Evolutionary conservation across 163 green algal species (phyloP), one percentile per base, ranked within the genome.

Genomic region (Scenedesmus sp.): DNA sequence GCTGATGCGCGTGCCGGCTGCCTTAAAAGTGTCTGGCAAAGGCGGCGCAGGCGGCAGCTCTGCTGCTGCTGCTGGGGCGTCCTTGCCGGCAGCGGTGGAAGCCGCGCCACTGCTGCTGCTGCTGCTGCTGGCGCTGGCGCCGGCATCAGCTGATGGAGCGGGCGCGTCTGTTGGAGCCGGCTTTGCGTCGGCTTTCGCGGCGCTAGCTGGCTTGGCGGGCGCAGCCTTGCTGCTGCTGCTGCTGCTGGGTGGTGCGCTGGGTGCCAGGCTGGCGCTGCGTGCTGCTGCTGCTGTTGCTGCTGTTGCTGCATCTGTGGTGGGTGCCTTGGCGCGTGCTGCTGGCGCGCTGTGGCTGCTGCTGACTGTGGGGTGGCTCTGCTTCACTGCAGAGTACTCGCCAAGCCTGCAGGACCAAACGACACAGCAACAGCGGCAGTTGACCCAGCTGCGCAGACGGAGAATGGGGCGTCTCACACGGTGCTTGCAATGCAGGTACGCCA

Each of bases 371-470:
- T 34, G 73, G 46, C 6, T 60, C 87, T 91, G 87, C 73, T 91
- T 91, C 4, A 86, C 73, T 23, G 87, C 70, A 74, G 67, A 85
- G 60, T 91, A 91, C 73, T 91, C 87, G 4, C 73, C 87, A 10
- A 91, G 20, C 10, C 87, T 91, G 87, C 18, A 15, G n/a, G n/a
- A 16, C 5, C 34, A 20, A 23, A 56, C 20, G 34, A 26, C 57
- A 34, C 46, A 57, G 76, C 76, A 84, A 8, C 76, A 84, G 76
- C 76, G 57, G 34, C 70, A 70, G 9, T 20, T 23, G 62, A 70
- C 16, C 62, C 18, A 4, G 12, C 62, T 70, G 62, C 18, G 70
- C 20, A 12, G 4, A n/a, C 23, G 16, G 3, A 2, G 23, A 5
- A 12, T 79, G 23, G 23, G 4, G 23, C 76, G n/a, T 0, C 62